Evolutionary conservation across 495 filamentous ascomycete genomes (phyloP), one percentile per base, ranked within the genome.

Genomic region (Penicillium manginii): DNA sequence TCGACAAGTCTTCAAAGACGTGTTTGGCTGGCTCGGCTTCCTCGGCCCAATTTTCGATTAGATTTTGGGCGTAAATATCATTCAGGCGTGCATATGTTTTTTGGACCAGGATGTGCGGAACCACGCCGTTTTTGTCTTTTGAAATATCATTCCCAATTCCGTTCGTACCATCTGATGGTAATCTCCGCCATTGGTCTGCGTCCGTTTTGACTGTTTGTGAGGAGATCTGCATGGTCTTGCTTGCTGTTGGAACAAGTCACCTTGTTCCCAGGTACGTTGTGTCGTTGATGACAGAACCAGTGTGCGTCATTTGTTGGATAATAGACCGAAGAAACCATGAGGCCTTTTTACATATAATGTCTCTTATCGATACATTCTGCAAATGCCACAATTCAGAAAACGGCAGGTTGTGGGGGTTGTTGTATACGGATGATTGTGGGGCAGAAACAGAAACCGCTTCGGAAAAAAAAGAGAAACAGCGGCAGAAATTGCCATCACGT

Each of bases 1-100:
- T 96, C n/a, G 85, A 78, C 18, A 98, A 73, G 69, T 98, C 93
- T 69, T 98, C 94, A 70, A 96, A 96, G 8, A 97, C 91, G 72
- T 98, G 92, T 69, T 97, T 98, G 19, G 78, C 80, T 0, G 92
- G 90, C 68, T 96, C 92, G 2, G 93, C 97, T 46, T 80, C 78
- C 73, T 98, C 93, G 12, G 84, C 85, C 94, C 96, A 98, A 8
- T 69, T 68, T 22, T 81, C 70, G 22, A 88, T 86, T 17, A 98
- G 77, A 12, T 68, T 62, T 3, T 80, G 73, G 0, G 90, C 91
- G 72, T 98, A 91, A 49, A 82, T 86, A 18, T 78, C 70, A 72
- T 97, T 96, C 8, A 98, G 81, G n/a, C 82, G 78, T 2, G 87
- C 72, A 68, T 97, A 98, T 0, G 86, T 93, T 67, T 92, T 84